These are phyloP conservation scores for Coelastrella sp. DNA, from an alignment of 139 green algal species.

Conservation along the genomic window DNA sequence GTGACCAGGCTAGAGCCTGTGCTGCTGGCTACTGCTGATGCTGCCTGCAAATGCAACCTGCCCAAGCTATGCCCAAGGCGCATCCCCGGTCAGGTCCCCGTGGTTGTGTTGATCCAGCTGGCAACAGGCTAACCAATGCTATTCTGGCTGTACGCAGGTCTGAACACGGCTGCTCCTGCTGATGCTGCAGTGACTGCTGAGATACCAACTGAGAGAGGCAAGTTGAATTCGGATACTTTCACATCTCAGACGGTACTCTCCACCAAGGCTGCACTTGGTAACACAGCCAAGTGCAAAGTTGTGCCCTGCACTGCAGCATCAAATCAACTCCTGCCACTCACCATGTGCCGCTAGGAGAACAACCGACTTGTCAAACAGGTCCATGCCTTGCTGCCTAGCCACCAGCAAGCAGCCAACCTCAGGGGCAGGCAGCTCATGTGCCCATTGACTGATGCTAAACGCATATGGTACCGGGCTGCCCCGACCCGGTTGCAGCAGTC, in stretches of 20 bases:
- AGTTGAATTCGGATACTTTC: too few species aligned
- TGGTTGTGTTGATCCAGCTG: too few species aligned
- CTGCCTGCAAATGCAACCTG: too few species aligned
- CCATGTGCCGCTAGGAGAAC: slow-evolving; percentile 61
- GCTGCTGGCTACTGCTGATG: too few species aligned
- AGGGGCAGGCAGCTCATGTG: slow-evolving; percentile 37
- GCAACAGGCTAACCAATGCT: neutral
- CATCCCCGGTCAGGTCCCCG: too few species aligned
- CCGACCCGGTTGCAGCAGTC: neutral
- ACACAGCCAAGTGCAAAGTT: neutral
- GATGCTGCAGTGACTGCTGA: too few species aligned
- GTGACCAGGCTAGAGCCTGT: too few species aligned
- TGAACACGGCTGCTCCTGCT: neutral
- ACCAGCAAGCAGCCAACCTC: slow-evolving; percentile 65
- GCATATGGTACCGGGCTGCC: neutral
- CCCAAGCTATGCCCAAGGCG: too few species aligned
- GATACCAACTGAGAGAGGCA: too few species aligned
- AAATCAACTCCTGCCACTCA: neutral
- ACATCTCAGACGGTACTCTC: too few species aligned
- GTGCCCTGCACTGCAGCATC: too few species aligned
- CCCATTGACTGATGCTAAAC: slow-evolving; percentile 26
- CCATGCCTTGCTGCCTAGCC: slow-evolving; percentile 27
- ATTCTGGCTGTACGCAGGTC: neutral
- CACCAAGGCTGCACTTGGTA: too few species aligned
- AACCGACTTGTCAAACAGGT: slow-evolving; percentile 52